Evolutionary conservation across 2,329 filamentous ascomycete genomes (phyloP).

Genomic region (Diaporthe ampelina): DNA sequence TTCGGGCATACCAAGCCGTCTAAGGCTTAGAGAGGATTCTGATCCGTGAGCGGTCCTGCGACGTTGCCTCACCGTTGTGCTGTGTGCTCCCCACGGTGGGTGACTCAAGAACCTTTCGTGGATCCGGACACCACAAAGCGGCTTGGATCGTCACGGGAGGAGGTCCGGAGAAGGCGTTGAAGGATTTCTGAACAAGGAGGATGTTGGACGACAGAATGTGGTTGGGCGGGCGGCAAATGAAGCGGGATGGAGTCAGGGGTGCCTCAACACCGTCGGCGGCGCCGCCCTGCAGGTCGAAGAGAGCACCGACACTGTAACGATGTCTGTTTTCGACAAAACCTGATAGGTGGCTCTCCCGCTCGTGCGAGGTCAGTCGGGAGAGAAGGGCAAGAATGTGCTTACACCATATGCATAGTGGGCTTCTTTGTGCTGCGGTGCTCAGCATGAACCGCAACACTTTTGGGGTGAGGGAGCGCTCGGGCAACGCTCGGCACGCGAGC

Average conservation of each 20-base stretch:
- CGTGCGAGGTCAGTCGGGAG: constrained; percentile 24
- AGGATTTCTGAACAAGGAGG: background rate
- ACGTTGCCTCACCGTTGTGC: constrained; percentile 13
- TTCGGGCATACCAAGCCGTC: constrained; percentile 21
- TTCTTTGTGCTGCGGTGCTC: constrained; percentile 18
- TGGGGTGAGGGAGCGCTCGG: constrained; percentile 3
- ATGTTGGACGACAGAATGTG: constrained; percentile 14
- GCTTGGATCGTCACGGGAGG: constrained; percentile 21
- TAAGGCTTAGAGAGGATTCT: constrained; percentile 14
- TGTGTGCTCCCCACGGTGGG: constrained; percentile 15
- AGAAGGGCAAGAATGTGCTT: constrained; percentile 26
- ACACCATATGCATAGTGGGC: constrained; percentile 15
- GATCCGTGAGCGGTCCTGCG: constrained; percentile 21
- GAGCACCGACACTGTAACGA: constrained; percentile 12
- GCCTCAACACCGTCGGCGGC: constrained; percentile 21
- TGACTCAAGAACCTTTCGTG: constrained; percentile 22
- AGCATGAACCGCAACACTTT: constrained; percentile 5
- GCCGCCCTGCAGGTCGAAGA: constrained; percentile 19
- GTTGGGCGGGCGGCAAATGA: constrained; percentile 33
- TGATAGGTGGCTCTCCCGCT: constrained; percentile 17
- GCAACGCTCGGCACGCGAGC: constrained; percentile 17
- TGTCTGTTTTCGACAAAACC: constrained; percentile 1
- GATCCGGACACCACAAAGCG: constrained; percentile 14
- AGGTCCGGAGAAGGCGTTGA: constrained; percentile 25
- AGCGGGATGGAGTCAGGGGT: constrained; percentile 21